Evolutionary conservation across 2,329 filamentous ascomycete genomes (phyloP), one percentile per base, ranked within the genome.

Genomic region (Ascochyta lentis): DNA sequence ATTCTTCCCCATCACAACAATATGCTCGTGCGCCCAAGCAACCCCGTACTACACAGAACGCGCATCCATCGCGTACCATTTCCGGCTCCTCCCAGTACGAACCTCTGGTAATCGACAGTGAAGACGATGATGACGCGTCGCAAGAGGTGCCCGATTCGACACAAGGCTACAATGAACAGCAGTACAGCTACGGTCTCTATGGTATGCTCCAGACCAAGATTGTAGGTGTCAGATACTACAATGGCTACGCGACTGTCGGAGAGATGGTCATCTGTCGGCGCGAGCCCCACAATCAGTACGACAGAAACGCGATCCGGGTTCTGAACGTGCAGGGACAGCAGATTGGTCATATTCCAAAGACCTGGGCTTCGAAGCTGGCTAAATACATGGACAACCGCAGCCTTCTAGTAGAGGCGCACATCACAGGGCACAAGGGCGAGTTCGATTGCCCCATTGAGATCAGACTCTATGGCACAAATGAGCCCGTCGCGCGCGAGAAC

Each of bases 271-370:
- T 74, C 9, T 50, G 59, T 49, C 79, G 78, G 33, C 80, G 90
- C 67, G 88, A 94, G 68, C 87, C 89, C 1, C 67, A 74, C 1
- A 94, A 94, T 66, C 79, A 76, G 15, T 75, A 70, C 43, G 73
- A 75, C 44, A 26, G 64, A 44, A 95, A 95, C 75, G 91, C 91
- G 0, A 91, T 96, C 54, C 84, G 86, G 5, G 85, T 96, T 1
- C 83, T 90, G 65, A 96, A 95, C 72, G 90, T 93, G 13, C 83
- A 89, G 68, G 84, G 86, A 15, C 72, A 75, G 7, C 91, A 96
- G 67, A 90, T 96, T 64, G 92, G 92, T 0, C 91, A 96, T 74
- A 80, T 96, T 37, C 89, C 90, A 6, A 81, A 85, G 12, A 80
- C 76, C 1, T 69, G 91, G 22, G 91, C 87, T 0, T 77, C 80